Base-by-base conservation (phyloP, 495 filamentous ascomycete species). In the Schizothecium vesticola region DNA sequence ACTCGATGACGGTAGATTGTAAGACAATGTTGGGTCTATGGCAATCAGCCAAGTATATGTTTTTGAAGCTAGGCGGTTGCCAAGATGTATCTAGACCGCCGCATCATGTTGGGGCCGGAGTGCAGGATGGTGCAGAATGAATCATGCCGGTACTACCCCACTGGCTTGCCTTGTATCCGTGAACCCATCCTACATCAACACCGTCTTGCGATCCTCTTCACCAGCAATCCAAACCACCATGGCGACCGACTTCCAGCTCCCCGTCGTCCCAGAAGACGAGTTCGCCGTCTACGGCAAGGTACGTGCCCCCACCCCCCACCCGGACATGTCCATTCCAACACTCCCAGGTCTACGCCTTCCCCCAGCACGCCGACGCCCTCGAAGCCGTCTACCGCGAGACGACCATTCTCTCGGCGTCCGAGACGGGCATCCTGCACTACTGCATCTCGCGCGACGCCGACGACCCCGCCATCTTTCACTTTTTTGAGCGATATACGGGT, bases 371-470 rank as follows among this genome's bases (percentile, higher is more conserved):
- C 22, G 72, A 76, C 57, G 72, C 76, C 9, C 73, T 80, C 1
- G 78, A 77, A 25, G 71, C 68, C 0, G 70, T 78, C 67, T 80
- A 79, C 56, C 65, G 73, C 56, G 71, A 77, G 56, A 78, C 77
- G 12, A 78, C 78, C 16, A 70, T 70, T 4, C 71, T 75, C 22
- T 68, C 79, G 8, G 56, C 69, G 16, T 74, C 61, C 11, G 79
- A 80, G 64, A 73, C 75, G 3, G 79, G 79, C 19, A 71, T 67
- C 13, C 64, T 81, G 21, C 75, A 79, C 59, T 80, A 79, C 61
- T 74, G 70, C 64, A 70, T 80, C 24, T 67, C 65, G 23, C 51
- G 76, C 28, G 78, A 80, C 61, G 5, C 5, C 21, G 64, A 74
- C 19, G 71, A 80, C 31, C 73, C 65, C 1, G 71, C 56, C 28